A percentile compares a stretch with the other conserved stretches of the same genome.
Evolutionary conservation across 257 asterid species (phyloP).

Genomic region (Echites panduratus): DNA sequence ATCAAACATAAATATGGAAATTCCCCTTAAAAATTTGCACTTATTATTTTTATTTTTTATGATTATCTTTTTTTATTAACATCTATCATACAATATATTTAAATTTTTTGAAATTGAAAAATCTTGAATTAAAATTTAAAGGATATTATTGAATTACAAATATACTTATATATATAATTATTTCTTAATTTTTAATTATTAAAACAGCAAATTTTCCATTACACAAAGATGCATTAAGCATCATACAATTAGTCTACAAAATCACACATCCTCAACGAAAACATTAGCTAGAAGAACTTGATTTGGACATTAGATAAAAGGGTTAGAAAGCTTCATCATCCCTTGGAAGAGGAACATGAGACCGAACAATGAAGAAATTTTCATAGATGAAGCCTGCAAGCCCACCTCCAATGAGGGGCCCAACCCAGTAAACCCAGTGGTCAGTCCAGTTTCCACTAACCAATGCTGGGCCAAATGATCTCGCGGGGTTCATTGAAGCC

Average conservation of each 20-base stretch:
- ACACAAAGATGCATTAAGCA: background rate
- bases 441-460: constrained; percentile 87
- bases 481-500: constrained; percentile 94
- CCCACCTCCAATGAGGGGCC: constrained; percentile 91
- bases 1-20: background rate
- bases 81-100: too few relatives aligned
- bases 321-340: constrained; percentile 36
- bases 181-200: too few relatives aligned
- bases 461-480: constrained; percentile 88
- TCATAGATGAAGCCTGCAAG: constrained; percentile 75
- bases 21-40: too few relatives aligned
- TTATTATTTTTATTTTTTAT: too few relatives aligned
- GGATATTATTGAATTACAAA: too few relatives aligned
- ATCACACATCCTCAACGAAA: background rate
- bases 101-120: too few relatives aligned
- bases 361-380: constrained; percentile 60
- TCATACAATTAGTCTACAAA: background rate
- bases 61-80: too few relatives aligned
- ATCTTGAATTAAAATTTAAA: too few relatives aligned
- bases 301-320: background rate
- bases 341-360: constrained; percentile 46
- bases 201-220: background rate
- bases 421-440: constrained; percentile 94
- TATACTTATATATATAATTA: too few relatives aligned
- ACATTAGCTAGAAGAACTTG: background rate